phyloP scores from a whole-genome alignment of 306 rosid genomes.

The Dryas octopetala region DNA sequence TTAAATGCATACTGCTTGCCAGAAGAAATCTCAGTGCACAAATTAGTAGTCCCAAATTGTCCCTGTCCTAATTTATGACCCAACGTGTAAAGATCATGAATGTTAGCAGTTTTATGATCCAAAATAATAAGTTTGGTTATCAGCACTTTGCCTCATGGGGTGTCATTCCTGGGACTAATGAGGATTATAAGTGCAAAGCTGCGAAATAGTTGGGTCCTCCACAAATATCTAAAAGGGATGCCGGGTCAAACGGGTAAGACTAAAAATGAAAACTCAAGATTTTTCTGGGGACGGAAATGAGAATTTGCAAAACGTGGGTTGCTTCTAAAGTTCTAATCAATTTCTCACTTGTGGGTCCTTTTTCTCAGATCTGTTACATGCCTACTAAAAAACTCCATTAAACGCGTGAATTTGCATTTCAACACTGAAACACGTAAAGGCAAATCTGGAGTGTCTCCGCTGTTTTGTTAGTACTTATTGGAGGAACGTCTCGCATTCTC shows the following conservation, averaged over 20 bases:
- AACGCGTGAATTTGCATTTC: background rate
- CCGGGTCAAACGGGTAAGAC: background rate
- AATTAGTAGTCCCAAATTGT: no score
- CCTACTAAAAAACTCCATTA: background rate
- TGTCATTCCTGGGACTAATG: no score
- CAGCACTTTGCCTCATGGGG: no score
- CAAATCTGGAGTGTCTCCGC: slow-evolving; percentile 7
- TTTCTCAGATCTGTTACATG: background rate
- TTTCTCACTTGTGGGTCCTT: background rate
- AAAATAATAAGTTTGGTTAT: no score
- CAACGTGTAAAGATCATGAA: no score
- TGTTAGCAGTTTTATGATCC: no score
- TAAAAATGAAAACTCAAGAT: background rate
- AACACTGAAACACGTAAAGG: background rate
- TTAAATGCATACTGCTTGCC: no score
- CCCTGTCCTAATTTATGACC: no score
- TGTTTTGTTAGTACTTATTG: background rate
- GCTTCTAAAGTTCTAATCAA: background rate
- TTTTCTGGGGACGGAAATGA: background rate
- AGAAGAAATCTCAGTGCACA: no score
- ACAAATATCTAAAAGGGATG: background rate
- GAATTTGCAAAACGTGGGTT: background rate
- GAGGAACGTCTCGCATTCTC: no score
- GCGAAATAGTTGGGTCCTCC: background rate
- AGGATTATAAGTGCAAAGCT: background rate